Evolutionary conservation across 2,329 filamentous ascomycete genomes (phyloP), one percentile per base, ranked within the genome.

Genomic region (Bipolaris cookei): DNA sequence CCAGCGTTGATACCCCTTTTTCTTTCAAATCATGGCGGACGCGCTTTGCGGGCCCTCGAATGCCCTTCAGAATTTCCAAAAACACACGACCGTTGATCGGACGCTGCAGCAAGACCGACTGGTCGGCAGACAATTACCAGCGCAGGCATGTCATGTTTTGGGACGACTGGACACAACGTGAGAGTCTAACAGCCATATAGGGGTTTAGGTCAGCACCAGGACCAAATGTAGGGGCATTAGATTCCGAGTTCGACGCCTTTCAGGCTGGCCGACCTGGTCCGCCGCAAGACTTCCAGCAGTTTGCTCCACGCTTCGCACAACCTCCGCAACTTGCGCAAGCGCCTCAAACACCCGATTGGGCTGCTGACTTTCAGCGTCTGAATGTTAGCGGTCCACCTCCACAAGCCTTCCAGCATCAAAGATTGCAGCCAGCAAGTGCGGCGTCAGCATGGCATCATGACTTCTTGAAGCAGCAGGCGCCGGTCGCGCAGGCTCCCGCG

Each of bases 11-110:
- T 66, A 66, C 58, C 52, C 43, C 55, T 59, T 58, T 10, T 7
- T 7, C 4, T 7, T 11, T 46, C 54, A 50, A 16, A 66, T 30
- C 7, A 90, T 90, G 88, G 81, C 85, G 50, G 87, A 90, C 69
- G 82, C 84, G 65, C 79, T 90, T 54, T 93, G 90, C 73, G 89
- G 90, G 57, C 89, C 90, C 16, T 90, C 90, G 11, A 92, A 90
- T 76, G 84, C 89, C 61, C 84, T 91, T 50, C 90, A 91, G 76
- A 88, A 84, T 69, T 86, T 92, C 72, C 84, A 89, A 68, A 87
- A 89, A 67, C 89, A 92, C 74, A 80, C 85, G 10, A 82, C 88
- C 46, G 82, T 85, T 61, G 89, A 92, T 72, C 82, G 88, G 52
- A 87, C 87, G 8, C 80, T 90, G 46, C 89, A 92, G 71, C 90